These are phyloP conservation scores for Phaseolus coccineus DNA, from an alignment of 331 rosid species.

Conservation along the genomic window DNA sequence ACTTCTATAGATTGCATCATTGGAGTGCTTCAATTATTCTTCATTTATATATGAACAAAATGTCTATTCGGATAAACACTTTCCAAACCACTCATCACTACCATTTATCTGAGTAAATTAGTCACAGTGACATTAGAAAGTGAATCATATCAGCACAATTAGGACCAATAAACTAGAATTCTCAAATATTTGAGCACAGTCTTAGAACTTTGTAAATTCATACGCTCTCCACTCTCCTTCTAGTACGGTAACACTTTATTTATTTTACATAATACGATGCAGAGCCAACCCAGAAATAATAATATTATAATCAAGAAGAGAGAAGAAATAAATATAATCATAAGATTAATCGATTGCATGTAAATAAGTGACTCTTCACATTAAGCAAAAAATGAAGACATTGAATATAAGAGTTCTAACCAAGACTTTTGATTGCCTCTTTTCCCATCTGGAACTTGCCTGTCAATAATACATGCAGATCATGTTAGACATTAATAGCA, in stretches of 20 bases:
- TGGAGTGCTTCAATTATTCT: constrained; percentile 8
- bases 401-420: constrained; percentile 52
- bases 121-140: neutral
- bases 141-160: neutral
- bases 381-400: constrained; percentile 27
- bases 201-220: constrained; percentile 10
- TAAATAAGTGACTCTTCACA: constrained; percentile 4
- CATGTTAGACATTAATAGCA: constrained; percentile 20
- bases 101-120: neutral
- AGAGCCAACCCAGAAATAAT: neutral
- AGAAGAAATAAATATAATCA: constrained; percentile 20
- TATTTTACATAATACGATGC: neutral
- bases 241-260: neutral
- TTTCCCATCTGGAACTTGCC: constrained; percentile 92
- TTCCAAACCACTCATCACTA: neutral
- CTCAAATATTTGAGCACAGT: neutral
- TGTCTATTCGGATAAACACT: constrained; percentile 7
- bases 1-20: neutral
- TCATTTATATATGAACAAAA: neutral
- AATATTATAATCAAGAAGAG: neutral
- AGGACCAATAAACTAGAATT: neutral
- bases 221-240: constrained; percentile 2
- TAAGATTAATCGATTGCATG: neutral
- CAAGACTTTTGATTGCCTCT: constrained; percentile 88
- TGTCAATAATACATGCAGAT: constrained; percentile 43